Evolutionary conservation across 2,329 filamentous ascomycete species (phyloP).

Genomic region (Penicillium concentricum): DNA sequence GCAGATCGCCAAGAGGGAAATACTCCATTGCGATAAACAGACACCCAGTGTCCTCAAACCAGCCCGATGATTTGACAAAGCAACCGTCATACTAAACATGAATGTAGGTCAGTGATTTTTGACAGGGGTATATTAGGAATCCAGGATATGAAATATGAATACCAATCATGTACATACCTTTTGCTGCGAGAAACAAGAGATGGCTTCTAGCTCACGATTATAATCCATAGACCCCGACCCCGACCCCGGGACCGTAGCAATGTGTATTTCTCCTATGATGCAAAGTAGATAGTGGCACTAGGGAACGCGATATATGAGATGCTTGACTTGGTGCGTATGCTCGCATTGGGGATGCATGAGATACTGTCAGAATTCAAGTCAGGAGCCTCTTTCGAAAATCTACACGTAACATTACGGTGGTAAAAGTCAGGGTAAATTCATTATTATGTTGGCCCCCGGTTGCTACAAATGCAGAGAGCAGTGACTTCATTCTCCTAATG

Average conservation of each 20-base stretch:
- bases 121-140: background rate
- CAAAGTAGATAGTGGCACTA: background rate
- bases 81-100: conserved; percentile 14
- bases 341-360: background rate
- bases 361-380: background rate
- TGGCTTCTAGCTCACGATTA: conserved; percentile 13
- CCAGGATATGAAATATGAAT: background rate
- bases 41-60: conserved; percentile 33
- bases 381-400: background rate
- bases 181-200: conserved; percentile 9
- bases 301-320: background rate
- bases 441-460: background rate
- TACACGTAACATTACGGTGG: background rate
- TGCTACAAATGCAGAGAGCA: background rate
- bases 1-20: conserved; percentile 35
- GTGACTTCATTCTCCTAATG: conserved; percentile 6
- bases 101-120: background rate
- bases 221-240: conserved; percentile 4
- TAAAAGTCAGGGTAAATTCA: conserved; percentile 1
- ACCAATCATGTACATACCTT: conserved; percentile 3
- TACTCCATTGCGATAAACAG: conserved; percentile 44
- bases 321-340: background rate
- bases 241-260: background rate
- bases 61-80: conserved; percentile 37
- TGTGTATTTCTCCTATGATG: background rate